Evolutionary conservation across 495 filamentous ascomycete species (phyloP).

Genomic region (Daldinia bambusicola): DNA sequence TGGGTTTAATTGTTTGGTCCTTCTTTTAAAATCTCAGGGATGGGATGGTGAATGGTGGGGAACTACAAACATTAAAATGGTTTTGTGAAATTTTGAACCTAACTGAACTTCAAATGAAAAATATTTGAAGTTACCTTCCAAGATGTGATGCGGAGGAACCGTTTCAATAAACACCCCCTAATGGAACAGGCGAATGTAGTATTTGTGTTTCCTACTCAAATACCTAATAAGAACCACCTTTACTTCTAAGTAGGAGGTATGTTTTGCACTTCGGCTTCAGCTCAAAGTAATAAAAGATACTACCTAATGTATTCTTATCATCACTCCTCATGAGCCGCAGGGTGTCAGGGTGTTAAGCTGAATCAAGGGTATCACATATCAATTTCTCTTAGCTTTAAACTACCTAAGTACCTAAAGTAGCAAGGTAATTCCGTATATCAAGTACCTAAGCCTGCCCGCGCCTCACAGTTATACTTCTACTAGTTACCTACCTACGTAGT

Average conservation of each 20-base stretch:
- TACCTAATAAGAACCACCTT: background rate
- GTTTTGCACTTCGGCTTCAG: background rate
- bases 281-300: background rate
- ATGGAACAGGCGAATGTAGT: background rate
- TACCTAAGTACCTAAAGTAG: too few species aligned
- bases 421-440: too few species aligned
- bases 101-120: background rate
- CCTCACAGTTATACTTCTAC: too few species aligned
- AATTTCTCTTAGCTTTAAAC: too few species aligned
- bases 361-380: too few species aligned
- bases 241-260: background rate
- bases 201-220: background rate
- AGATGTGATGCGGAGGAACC: background rate
- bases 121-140: background rate
- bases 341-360: too few species aligned
- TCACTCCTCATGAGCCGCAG: too few species aligned
- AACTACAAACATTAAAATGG: background rate
- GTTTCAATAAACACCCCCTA: conserved; percentile 1
- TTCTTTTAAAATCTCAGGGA: background rate
- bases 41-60: conserved; percentile 1
- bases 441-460: too few species aligned
- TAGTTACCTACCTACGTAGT: too few species aligned
- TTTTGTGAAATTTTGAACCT: conserved; percentile 2
- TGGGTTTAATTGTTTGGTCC: too few species aligned
- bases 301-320: too few species aligned